phyloP scores from a whole-genome alignment of 2,329 filamentous ascomycete genomes.

The Cercospora sp. region DNA sequence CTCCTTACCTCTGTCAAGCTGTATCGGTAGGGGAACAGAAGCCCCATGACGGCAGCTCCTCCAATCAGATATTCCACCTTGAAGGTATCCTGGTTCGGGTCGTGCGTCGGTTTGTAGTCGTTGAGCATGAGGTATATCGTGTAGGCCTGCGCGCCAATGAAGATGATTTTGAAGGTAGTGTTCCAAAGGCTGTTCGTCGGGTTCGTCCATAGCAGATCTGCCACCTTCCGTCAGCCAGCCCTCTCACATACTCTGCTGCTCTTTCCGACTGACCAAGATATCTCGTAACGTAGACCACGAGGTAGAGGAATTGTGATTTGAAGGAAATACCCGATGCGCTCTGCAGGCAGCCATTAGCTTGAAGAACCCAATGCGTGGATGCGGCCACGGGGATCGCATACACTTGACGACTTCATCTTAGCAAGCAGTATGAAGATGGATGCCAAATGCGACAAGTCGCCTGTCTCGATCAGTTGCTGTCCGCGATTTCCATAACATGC shows the following conservation, averaged over 20 bases:
- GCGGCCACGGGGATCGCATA: slow-evolving; percentile 48
- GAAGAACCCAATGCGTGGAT: not conserved
- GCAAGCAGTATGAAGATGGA: slow-evolving; percentile 94
- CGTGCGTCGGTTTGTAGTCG: slow-evolving; percentile 95
- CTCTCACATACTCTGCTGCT: not conserved
- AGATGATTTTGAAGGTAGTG: slow-evolving; percentile 91
- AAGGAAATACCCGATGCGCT: slow-evolving; percentile 97
- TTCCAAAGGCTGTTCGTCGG: slow-evolving; percentile 72
- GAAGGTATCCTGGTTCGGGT: slow-evolving; percentile 96
- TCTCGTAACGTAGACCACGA: slow-evolving; percentile 88
- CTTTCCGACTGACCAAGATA: slow-evolving; percentile 60
- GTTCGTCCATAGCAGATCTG: slow-evolving; percentile 81
- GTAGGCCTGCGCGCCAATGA: slow-evolving; percentile 86
- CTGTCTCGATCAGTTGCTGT: slow-evolving; percentile 48
- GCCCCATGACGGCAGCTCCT: slow-evolving; percentile 72
- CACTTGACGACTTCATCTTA: slow-evolving; percentile 89
- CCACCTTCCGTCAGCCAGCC: slow-evolving; percentile 21
- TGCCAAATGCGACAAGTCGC: slow-evolving; percentile 90
- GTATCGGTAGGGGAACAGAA: slow-evolving; percentile 85
- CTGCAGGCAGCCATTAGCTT: slow-evolving; percentile 49
- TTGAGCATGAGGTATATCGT: slow-evolving; percentile 98
- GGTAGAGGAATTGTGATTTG: slow-evolving; percentile 94
- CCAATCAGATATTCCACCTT: slow-evolving; percentile 91
- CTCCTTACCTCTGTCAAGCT: slow-evolving; percentile 62
- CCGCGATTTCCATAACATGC: slow-evolving; percentile 8